Base-by-base conservation (phyloP, 1,284 basidiomycete genomes). In the Thelephora terrestris region DNA sequence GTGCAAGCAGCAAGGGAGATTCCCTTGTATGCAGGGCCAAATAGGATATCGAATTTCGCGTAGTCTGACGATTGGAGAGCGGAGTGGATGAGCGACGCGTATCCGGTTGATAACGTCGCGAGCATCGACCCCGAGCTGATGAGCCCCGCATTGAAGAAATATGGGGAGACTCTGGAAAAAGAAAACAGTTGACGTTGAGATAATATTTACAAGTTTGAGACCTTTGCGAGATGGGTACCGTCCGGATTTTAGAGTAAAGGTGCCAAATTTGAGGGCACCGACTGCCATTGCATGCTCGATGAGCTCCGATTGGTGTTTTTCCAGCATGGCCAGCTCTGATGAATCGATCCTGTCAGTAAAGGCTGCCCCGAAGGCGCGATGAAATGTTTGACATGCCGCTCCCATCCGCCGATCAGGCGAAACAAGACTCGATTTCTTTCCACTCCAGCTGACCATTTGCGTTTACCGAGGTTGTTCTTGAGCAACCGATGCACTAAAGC, bases 1-100 rank as follows among this genome's bases (percentile, higher is more conserved):
- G 94, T 93, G 43, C 88, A 81, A 0, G 95, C 88, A 0, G 92
- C 94, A 44, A 99, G 81, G 0, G 95, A 82, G 60, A 99, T 99
- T 37, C 93, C 95, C 70, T 99, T 99, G 74, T 99, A 99, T 3
- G 96, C 95, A 0, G 95, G 96, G 0, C 95, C 96, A 60, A 98
- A 97, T 25, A 98, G 75, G 39, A 98, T 79, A 58, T 96, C 92
- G 58, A 97, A 96, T 47, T 73, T 58, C 2, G 83, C 82, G 14
- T 87, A 64, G 4, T 59, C 61, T 18, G 60, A 57, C 1, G 73
- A 62, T 4, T 65, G 65, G 6, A 57, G 53, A 4, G 64, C 55
- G 9, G 71, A 57, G 24, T 72, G 62, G 47, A 59, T 53, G 25
- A 76, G 68, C 32, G 60, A 63, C 42, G 49, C 91, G 59, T 96